phyloP scores from a whole-genome alignment of 2,329 filamentous ascomycete species.

The Fusarium acutatum region DNA sequence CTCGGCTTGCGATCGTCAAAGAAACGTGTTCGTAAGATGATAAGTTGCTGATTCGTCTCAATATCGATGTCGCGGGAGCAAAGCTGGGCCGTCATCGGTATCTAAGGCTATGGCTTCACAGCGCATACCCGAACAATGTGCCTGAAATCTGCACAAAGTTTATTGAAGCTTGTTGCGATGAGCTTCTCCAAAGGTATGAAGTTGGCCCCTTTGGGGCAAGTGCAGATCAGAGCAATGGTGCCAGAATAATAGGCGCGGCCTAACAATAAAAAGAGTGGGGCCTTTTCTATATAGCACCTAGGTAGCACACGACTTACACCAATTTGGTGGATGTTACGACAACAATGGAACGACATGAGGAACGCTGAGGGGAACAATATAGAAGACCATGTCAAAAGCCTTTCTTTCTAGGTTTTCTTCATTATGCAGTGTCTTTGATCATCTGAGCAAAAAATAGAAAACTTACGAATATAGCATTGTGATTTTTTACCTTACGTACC shows the following conservation, averaged over 20 bases:
- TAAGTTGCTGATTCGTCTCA: constrained; percentile 33
- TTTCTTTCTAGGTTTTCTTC: background rate
- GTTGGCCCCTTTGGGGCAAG: constrained; percentile 17
- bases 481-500: background rate
- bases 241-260: constrained; percentile 6
- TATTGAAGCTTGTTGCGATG: constrained; percentile 2
- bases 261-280: constrained; percentile 25
- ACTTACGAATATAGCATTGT: background rate
- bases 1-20: background rate
- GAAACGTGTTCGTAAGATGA: background rate
- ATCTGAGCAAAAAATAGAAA: background rate
- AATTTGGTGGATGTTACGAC: background rate
- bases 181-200: constrained; percentile 5
- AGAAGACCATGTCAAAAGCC: background rate
- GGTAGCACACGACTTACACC: background rate
- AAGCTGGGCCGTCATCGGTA: constrained; percentile 44
- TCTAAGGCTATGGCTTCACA: constrained; percentile 27
- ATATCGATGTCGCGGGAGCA: constrained; percentile 38
- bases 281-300: background rate
- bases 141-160: constrained; percentile 2
- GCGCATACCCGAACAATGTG: constrained; percentile 43
- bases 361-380: background rate
- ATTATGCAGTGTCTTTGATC: background rate
- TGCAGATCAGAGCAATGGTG: constrained; percentile 26
- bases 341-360: background rate